Conservation (phyloP, 345 rosid genomes). For the Salix koriyanagi region DNA sequence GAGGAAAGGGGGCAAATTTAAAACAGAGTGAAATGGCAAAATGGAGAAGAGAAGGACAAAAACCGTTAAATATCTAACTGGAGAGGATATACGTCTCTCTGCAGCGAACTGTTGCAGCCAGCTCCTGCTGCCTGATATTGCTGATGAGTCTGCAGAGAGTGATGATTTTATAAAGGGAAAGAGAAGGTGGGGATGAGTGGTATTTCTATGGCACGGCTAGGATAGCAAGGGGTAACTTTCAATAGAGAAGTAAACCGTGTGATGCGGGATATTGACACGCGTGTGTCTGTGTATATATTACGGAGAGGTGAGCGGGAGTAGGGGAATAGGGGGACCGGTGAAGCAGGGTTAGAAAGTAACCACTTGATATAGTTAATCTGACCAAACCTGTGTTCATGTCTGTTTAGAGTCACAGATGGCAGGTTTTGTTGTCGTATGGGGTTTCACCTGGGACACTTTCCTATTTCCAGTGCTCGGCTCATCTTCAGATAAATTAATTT, state of each 20-base stretch:
- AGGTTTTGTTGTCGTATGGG: not conserved
- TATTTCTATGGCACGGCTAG: not conserved
- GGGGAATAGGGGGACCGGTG: not conserved
- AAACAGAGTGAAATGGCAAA: not conserved
- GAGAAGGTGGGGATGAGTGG: not conserved
- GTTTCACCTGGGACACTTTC: not conserved
- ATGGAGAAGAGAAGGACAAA: not conserved
- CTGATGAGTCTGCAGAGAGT: not conserved
- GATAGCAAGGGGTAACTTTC: not conserved
- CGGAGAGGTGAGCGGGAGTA: not conserved
- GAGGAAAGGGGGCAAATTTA: not conserved
- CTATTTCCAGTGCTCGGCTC: too few species aligned
- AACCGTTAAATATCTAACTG: constrained; percentile 20
- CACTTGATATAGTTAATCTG: not conserved
- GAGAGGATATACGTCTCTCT: not conserved
- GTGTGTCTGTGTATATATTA: not conserved
- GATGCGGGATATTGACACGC: not conserved
- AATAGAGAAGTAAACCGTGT: not conserved
- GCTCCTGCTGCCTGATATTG: not conserved
- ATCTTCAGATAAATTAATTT: too few species aligned
- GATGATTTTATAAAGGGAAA: not conserved
- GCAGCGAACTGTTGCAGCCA: not conserved
- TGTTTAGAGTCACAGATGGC: not conserved
- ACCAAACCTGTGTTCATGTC: not conserved
- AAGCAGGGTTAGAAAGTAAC: not conserved